These are phyloP conservation scores for Globisporangium spinosum DNA, from an alignment of 352 stramenopile species.

Conservation along the genomic window DNA sequence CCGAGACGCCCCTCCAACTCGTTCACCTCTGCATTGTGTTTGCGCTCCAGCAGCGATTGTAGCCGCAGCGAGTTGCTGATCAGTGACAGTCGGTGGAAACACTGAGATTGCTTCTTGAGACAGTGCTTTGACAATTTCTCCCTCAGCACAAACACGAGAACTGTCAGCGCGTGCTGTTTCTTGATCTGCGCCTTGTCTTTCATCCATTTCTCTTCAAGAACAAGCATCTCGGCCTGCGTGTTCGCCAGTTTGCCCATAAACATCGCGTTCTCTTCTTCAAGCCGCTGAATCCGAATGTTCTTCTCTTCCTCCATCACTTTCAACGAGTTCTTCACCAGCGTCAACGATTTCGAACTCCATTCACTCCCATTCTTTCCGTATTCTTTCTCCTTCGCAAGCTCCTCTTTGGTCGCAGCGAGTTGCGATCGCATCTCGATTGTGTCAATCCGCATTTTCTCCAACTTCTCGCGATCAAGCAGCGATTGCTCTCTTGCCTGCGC, in stretches of 20 bases:
- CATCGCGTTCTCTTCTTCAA: conserved; percentile 44
- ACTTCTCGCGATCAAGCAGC: conserved; percentile 56
- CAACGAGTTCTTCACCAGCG: conserved; percentile 54
- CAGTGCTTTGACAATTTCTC: conserved; percentile 20
- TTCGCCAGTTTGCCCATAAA: conserved; percentile 57
- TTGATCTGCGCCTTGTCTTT: conserved; percentile 27
- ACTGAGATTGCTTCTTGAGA: conserved; percentile 21
- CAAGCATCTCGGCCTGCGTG: conserved; percentile 51
- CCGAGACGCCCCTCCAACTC: conserved; percentile 41
- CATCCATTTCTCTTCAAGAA: conserved; percentile 45
- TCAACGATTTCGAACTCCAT: conserved; percentile 52
- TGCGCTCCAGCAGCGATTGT: conserved; percentile 10
- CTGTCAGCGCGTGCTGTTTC: conserved; percentile 28
- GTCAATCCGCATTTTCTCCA: conserved; percentile 53
- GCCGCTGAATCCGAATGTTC: conserved; percentile 37
- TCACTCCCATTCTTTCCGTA: conserved; percentile 49
- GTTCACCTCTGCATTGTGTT: conserved; percentile 24
- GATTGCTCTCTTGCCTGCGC: conserved; percentile 50
- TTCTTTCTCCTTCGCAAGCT: conserved; percentile 51
- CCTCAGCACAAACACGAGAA: conserved; percentile 25
- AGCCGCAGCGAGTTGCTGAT: not conserved
- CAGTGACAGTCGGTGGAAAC: conserved; percentile 22
- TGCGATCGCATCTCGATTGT: conserved; percentile 42
- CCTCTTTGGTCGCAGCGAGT: conserved; percentile 42
- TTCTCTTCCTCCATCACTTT: conserved; percentile 68